phyloP scores from a whole-genome alignment of 768 basidiomycete species.

The Boletus reticuloceps region DNA sequence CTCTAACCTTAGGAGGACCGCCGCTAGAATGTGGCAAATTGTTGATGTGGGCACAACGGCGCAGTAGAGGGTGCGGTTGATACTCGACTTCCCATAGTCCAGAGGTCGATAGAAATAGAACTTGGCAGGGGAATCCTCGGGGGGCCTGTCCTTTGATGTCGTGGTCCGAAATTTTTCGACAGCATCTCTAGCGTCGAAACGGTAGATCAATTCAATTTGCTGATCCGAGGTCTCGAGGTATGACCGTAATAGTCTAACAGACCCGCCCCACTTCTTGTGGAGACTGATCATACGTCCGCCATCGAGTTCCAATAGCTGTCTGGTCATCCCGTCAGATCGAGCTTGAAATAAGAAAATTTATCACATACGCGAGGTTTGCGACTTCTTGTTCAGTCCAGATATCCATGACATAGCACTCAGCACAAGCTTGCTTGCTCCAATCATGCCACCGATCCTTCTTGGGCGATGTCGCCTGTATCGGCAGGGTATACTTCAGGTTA shows the following conservation, averaged over 20 bases:
- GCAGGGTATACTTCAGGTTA: background rate
- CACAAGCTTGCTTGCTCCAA: background rate
- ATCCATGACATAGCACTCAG: background rate
- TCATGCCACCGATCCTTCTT: background rate
- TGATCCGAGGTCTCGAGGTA: no score
- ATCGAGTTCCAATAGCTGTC: background rate
- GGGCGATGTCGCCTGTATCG: background rate
- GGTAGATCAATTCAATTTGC: no score
- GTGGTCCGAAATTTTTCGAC: no score
- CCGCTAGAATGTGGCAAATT: no score
- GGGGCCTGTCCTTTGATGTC: no score
- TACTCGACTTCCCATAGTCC: no score
- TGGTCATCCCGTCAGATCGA: background rate
- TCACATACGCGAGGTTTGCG: background rate
- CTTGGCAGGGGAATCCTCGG: no score
- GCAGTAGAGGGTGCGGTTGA: no score
- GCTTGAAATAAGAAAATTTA: background rate
- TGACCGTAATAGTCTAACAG: background rate
- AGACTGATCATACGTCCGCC: background rate
- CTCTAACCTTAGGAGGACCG: no score
- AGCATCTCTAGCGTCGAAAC: no score
- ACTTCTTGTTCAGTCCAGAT: slow-evolving; percentile 1
- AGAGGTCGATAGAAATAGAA: no score
- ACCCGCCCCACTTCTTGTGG: background rate
- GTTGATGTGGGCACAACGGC: no score